phyloP scores from a whole-genome alignment of 768 basidiomycete species.

The Mycena kentingensis region DNA sequence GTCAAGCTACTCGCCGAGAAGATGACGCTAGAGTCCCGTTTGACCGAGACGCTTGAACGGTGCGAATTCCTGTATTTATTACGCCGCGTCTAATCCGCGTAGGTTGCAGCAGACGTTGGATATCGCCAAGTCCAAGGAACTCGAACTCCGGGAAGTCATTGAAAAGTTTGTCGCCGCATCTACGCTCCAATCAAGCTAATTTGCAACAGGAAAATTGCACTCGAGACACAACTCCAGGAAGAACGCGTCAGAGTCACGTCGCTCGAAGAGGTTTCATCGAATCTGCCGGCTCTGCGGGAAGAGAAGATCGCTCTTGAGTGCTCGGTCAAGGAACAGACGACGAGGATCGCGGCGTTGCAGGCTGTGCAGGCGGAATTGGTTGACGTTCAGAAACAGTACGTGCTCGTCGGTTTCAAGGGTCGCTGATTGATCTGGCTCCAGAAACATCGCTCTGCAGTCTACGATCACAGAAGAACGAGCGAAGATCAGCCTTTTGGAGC shows the following conservation, averaged over 20 bases:
- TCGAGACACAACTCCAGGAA: conserved; percentile 16
- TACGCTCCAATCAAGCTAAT: neutral
- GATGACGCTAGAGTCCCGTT: conserved; percentile 13
- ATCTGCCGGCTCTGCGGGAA: neutral
- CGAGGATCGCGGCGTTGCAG: neutral
- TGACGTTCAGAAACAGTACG: conserved; percentile 8
- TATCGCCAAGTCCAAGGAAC: conserved; percentile 8
- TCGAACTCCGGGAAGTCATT: conserved; percentile 1
- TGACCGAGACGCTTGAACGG: conserved; percentile 22
- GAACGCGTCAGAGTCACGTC: conserved; percentile 10
- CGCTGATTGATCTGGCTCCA: neutral
- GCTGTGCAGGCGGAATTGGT: neutral
- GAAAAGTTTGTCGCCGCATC: neutral
- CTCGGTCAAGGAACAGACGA: conserved; percentile 7
- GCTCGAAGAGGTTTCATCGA: conserved; percentile 5
- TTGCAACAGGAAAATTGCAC: conserved; percentile 13
- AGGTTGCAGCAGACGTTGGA: conserved; percentile 7
- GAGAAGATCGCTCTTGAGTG: conserved; percentile 13
- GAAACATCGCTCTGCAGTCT: conserved; percentile 13
- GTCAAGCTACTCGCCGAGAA: conserved; percentile 14
- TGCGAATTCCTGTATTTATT: neutral
- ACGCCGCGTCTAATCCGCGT: neutral
- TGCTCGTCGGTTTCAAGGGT: neutral
- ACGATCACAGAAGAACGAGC: conserved; percentile 10
- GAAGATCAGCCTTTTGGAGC: conserved; percentile 5